Conservation (phyloP, 140 eudicot genomes). For the Bidens hawaiensis region DNA sequence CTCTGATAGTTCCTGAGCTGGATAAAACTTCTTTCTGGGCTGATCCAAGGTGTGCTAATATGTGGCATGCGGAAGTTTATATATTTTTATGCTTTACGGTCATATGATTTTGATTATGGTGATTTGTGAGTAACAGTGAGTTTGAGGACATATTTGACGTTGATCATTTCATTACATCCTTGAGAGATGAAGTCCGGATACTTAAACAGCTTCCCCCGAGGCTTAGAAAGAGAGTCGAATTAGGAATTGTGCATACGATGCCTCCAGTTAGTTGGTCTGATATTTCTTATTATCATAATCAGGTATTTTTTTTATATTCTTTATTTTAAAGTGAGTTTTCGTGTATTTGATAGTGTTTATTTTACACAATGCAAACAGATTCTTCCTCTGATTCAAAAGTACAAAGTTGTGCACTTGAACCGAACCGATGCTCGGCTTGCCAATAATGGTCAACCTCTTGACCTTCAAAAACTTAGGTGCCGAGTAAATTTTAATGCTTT, state of each 20-base stretch:
- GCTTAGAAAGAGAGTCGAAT: constrained; percentile 77
- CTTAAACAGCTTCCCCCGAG: constrained; percentile 88
- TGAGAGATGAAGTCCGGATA: constrained; percentile 90
- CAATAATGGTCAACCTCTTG: constrained; percentile 72
- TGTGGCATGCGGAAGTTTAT: constrained; percentile 11
- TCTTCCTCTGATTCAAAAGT: constrained; percentile 81
- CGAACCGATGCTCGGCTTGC: constrained; percentile 96
- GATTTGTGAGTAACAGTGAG: constrained; percentile 49
- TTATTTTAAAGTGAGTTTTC: not conserved
- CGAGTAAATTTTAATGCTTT: constrained; percentile 75
- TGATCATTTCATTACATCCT: constrained; percentile 85
- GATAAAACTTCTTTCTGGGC: constrained; percentile 97
- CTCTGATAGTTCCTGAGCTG: constrained; percentile 88
- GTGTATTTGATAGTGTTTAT: not conserved
- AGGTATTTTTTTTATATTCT: constrained; percentile 36
- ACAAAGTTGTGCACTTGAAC: constrained; percentile 84
- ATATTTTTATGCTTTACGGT: not conserved
- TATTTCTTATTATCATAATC: constrained; percentile 84
- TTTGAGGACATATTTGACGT: constrained; percentile 92
- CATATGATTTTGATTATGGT: constrained; percentile 4
- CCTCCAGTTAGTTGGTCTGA: constrained; percentile 97
- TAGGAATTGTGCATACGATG: constrained; percentile 69
- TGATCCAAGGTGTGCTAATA: constrained; percentile 95
- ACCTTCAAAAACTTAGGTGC: constrained; percentile 88
- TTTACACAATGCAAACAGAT: constrained; percentile 46